These are phyloP conservation scores for Ophiostoma australiae DNA, from an alignment of 2,329 filamentous ascomycete species.

Conservation along the genomic window DNA sequence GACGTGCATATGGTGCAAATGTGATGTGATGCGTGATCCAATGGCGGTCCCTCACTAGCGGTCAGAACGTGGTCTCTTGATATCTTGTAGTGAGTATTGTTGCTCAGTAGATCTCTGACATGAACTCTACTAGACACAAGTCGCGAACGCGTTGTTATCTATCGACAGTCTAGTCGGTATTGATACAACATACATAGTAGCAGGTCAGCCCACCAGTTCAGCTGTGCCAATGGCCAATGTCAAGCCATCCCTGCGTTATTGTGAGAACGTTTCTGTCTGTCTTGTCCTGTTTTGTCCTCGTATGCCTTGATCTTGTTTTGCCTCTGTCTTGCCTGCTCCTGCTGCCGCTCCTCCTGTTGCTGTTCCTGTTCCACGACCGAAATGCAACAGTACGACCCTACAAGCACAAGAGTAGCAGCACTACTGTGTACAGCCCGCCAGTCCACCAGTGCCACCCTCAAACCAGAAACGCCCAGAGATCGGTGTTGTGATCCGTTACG, in stretches of 20 bases:
- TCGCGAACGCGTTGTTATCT: not conserved
- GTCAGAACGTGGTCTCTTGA: conserved; percentile 1
- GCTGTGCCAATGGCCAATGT: not conserved
- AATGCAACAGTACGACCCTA: not conserved
- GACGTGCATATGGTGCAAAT: conserved; percentile 8
- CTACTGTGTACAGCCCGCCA: no score
- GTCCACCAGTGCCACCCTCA: not conserved
- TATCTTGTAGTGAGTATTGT: not conserved
- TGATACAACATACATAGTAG: no score
- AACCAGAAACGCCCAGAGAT: not conserved
- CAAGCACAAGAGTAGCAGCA: not conserved
- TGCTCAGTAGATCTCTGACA: not conserved
- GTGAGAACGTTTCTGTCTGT: not conserved
- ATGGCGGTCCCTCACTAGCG: not conserved
- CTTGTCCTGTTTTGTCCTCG: not conserved
- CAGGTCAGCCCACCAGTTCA: not conserved
- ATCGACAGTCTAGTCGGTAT: not conserved
- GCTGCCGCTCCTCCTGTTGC: not conserved
- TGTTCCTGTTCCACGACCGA: conserved; percentile 3
- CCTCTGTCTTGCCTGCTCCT: not conserved
- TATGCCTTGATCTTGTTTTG: not conserved
- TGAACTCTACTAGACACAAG: not conserved
- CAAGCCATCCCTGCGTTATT: conserved; percentile 3
- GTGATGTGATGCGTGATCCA: conserved; percentile 6
- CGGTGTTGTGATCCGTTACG: not conserved